Evolutionary conservation across 768 basidiomycete genomes (phyloP), one percentile per base, ranked within the genome.

Genomic region (Phylloporus sp.): DNA sequence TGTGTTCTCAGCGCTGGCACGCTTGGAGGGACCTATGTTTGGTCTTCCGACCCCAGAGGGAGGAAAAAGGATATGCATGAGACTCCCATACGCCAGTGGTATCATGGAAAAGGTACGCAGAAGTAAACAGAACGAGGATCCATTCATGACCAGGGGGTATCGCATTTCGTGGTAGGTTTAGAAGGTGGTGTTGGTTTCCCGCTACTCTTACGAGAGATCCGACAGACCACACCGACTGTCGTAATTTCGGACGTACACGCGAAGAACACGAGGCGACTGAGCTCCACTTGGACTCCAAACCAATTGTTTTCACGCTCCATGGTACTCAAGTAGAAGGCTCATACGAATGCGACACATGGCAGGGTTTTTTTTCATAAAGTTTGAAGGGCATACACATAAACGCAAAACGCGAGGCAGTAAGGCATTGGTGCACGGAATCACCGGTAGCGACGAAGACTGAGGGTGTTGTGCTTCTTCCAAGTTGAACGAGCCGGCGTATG

Each of bases 401-500:
- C 41, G 47, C 46, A 60, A 46, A 57, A 42, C 43, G 49, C 33
- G 42, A 29, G 53, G 46, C 33, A 53, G 48, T 36, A 50, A 44
- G 27, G 48, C 5, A 35, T 34, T 27, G 23, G n/a, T n/a, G 23
- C 37, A 38, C 26, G 18, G 41, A 46, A 56, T 79, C 62, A 90
- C 71, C 88, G 84, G 79, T 90, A 90, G 54, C 88, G 84, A 64
- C 85, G 88, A 53, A 90, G 79, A 69, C 82, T 86, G 79, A 90
- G 87, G 14, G 94, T 96, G 81, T 97, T 99, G 92, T 97, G 90
- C 69, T 79, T 92, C 73, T 90, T 92, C 93, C 93, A 98, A 72
- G 88, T 91, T 9, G 91, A 86, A 54, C 84, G 81, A 59, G 84
- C 81, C 37, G 92, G 91, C 35, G 85, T 82, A 68, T 97, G 90